A percentile compares a stretch with the other conserved stretches of the same genome.
Conservation (phyloP, 78 protist species). For the Acrasis kona region DNA sequence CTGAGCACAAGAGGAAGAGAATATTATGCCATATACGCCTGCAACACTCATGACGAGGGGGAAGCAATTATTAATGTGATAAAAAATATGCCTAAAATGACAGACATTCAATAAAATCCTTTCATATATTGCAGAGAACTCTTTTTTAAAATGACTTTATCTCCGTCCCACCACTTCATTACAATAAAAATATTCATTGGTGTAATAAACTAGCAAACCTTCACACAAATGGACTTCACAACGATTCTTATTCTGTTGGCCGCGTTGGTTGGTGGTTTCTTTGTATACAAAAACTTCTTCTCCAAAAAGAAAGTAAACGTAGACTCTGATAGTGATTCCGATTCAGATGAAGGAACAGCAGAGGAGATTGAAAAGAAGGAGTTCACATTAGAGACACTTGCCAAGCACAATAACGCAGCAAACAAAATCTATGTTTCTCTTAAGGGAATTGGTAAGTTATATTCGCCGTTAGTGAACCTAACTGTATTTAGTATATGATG, state of each 20-base stretch:
- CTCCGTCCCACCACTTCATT: too few species aligned
- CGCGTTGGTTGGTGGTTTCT: neutral
- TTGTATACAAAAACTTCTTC: neutral
- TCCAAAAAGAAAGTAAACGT: neutral
- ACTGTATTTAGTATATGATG: neutral
- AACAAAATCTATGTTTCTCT: neutral
- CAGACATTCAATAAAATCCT: too few species aligned
- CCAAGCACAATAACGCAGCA: neutral
- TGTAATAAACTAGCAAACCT: too few species aligned
- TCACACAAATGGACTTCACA: too few species aligned
- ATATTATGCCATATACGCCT: too few species aligned
- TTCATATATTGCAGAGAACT: too few species aligned
- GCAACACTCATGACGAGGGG: too few species aligned
- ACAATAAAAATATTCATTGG: too few species aligned
- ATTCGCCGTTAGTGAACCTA: neutral
- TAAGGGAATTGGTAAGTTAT: neutral
- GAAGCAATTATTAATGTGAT: too few species aligned
- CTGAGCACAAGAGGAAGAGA: too few species aligned
- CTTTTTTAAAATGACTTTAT: too few species aligned
- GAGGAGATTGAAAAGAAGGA: neutral
- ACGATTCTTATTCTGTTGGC: neutral
- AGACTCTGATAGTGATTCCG: neutral
- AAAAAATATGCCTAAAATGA: too few species aligned
- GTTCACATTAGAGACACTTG: neutral
- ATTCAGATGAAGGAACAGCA: neutral